Evolutionary conservation across 441 rosid species (phyloP).

Genomic region (Gossypium davidsonii): DNA sequence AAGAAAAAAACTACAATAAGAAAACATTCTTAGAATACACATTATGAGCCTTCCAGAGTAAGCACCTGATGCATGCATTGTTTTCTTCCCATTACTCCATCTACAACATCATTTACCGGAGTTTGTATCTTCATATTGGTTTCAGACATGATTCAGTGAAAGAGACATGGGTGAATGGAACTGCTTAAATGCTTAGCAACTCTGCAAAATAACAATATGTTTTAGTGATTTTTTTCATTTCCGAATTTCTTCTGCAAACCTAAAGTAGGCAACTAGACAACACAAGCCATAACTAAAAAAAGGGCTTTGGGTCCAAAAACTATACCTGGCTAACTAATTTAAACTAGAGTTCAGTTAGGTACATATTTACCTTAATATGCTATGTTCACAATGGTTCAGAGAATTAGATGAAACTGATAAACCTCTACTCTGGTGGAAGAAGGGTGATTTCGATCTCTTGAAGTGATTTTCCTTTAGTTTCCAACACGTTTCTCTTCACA

Average conservation of each 20-base stretch:
- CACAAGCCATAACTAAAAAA: not conserved
- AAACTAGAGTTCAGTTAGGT: not conserved
- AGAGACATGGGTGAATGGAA: not conserved
- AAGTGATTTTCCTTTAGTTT: slow-evolving; percentile 72
- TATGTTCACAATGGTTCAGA: not conserved
- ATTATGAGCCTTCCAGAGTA: slow-evolving; percentile 1
- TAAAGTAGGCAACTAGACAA: slow-evolving; percentile 2
- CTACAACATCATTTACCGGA: not conserved
- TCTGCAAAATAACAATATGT: slow-evolving; percentile 19
- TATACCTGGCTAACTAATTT: not conserved
- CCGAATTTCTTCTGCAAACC: not conserved
- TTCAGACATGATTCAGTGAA: not conserved
- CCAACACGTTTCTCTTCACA: slow-evolving; percentile 56
- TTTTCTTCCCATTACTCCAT: slow-evolving; percentile 8
- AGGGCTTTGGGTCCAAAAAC: not conserved
- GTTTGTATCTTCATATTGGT: not conserved
- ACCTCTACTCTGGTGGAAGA: slow-evolving; percentile 46
- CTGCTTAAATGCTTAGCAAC: not conserved
- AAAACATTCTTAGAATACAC: not conserved
- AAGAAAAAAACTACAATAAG: not conserved
- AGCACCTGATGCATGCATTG: slow-evolving; percentile 16
- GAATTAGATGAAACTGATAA: not conserved
- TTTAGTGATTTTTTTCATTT: not conserved
- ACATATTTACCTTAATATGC: not conserved
- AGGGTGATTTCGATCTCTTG: slow-evolving; percentile 68